Conservation (phyloP, 257 asterid genomes). For the Catharanthus roseus region DNA sequence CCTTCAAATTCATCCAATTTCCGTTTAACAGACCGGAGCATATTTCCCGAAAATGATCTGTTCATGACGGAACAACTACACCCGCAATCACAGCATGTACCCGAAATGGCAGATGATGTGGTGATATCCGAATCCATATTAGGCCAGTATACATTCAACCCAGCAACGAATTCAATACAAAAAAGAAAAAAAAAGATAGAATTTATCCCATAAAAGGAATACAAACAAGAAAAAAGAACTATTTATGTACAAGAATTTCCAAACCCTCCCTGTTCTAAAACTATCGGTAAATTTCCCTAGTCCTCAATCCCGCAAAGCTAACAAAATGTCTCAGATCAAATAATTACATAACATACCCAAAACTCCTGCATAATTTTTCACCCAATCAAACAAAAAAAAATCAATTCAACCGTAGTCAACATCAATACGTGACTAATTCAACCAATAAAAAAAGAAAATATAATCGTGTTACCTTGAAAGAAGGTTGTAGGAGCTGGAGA, state of each 20-base stretch:
- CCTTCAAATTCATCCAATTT: conserved; percentile 56
- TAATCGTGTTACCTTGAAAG: conserved; percentile 8
- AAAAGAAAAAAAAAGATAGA: not conserved
- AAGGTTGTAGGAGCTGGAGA: conserved; percentile 1
- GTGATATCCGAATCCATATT: conserved; percentile 56
- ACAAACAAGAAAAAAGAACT: not conserved
- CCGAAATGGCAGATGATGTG: conserved; percentile 31
- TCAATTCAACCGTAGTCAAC: not conserved
- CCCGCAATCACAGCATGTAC: conserved; percentile 72
- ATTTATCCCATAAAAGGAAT: not conserved
- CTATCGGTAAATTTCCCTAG: conserved; percentile 1
- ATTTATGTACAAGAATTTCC: conserved; percentile 3
- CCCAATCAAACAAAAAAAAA: not conserved
- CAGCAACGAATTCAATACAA: conserved; percentile 15
- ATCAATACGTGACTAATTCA: too few relatives aligned
- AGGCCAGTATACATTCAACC: conserved; percentile 25
- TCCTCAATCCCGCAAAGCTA: conserved; percentile 6
- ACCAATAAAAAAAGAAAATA: not conserved
- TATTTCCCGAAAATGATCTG: conserved; percentile 44
- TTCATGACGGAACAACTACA: conserved; percentile 50
- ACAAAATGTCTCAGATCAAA: conserved; percentile 6
- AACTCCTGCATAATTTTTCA: conserved; percentile 12
- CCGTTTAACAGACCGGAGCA: conserved; percentile 65
- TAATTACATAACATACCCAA: not conserved
- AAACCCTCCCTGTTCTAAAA: conserved; percentile 8